phyloP scores from a whole-genome alignment of 2,329 filamentous ascomycete genomes.

The Colletotrichum simmondsii region DNA sequence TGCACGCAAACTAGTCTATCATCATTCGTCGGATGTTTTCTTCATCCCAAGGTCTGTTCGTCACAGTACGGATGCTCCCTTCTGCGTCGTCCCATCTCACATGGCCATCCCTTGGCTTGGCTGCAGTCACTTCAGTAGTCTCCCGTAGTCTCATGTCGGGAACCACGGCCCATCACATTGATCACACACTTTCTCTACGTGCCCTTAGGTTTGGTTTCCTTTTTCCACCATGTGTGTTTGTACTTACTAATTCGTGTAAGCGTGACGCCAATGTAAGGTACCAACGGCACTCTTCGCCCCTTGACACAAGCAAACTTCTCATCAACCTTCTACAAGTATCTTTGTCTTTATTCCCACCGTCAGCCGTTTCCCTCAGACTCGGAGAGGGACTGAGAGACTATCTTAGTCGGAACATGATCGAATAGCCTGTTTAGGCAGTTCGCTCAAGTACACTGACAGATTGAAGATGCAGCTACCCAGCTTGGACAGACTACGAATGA shows the following conservation, averaged over 20 bases:
- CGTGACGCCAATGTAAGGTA: not conserved
- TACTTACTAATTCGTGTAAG: not conserved
- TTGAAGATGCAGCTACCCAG: not conserved
- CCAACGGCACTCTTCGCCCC: not conserved
- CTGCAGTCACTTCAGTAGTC: not conserved
- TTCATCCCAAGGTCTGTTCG: not conserved
- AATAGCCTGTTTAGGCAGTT: not conserved
- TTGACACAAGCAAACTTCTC: not conserved
- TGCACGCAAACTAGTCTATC: not conserved
- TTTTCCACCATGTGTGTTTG: not conserved
- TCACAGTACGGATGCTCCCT: not conserved
- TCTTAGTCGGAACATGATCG: not conserved
- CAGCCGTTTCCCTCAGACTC: not conserved
- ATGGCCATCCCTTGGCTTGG: not conserved
- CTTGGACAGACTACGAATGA: not conserved
- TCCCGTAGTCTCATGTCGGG: not conserved
- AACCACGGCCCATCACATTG: not conserved
- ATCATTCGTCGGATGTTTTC: not conserved
- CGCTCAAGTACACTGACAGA: not conserved
- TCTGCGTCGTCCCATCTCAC: not conserved
- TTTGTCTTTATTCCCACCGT: not conserved
- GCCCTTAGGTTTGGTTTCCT: not conserved
- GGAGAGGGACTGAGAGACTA: not conserved
- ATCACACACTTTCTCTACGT: not conserved
- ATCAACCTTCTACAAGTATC: not conserved